Evolutionary conservation across 169 alveolate species (phyloP).

Genomic region (Plasmodium berghei): DNA sequence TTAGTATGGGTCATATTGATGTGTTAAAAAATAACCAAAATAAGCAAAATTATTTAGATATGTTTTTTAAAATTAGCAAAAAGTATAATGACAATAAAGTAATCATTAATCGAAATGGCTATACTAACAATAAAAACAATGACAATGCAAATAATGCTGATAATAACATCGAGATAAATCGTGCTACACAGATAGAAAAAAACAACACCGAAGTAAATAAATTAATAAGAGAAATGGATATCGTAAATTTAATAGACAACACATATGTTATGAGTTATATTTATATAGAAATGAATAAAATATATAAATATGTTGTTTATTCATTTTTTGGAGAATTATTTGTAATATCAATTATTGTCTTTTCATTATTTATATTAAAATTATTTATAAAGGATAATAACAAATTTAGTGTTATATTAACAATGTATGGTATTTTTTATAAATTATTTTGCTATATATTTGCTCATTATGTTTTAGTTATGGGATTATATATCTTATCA

Average conservation of each 20-base stretch:
- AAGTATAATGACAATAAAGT: not conserved
- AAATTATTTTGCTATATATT: constrained; percentile 67
- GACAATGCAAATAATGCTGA: not conserved
- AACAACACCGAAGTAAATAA: constrained; percentile 1
- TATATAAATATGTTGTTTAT: constrained; percentile 57
- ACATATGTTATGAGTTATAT: constrained; percentile 32
- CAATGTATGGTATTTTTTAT: constrained; percentile 64
- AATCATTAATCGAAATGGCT: not conserved
- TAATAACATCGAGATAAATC: not conserved
- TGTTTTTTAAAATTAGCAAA: constrained; percentile 7
- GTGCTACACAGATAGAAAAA: not conserved
- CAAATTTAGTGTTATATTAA: constrained; percentile 63
- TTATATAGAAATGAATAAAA: constrained; percentile 61
- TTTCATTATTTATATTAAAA: constrained; percentile 51
- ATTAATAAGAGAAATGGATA: constrained; percentile 26
- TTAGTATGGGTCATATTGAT: not conserved
- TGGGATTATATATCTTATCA: constrained; percentile 60
- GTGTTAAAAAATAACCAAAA: constrained; percentile 22
- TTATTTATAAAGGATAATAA: constrained; percentile 56
- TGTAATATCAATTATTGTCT: constrained; percentile 58
- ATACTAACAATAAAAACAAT: not conserved
- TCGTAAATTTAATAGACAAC: constrained; percentile 37
- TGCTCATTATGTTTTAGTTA: constrained; percentile 68
- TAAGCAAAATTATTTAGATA: constrained; percentile 2
- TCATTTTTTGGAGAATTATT: constrained; percentile 66